Conservation (phyloP, 2,329 filamentous ascomycete species). For the Mollisiaceae sp. region DNA sequence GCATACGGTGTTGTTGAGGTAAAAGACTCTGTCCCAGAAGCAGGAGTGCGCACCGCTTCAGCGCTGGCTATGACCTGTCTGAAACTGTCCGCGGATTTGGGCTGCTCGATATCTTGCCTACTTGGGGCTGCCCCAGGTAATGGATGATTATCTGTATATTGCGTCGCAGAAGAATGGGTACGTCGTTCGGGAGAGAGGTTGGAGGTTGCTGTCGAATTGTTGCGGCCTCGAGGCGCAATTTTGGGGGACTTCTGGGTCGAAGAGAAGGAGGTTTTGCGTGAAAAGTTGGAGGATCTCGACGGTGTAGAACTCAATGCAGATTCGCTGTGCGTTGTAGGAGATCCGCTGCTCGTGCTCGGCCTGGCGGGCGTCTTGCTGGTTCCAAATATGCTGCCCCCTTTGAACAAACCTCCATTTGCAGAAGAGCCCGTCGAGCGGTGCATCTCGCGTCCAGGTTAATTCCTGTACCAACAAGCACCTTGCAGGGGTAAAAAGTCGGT, state of each 20-base stretch:
- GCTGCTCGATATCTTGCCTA: conserved; percentile 19
- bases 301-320: conserved; percentile 26
- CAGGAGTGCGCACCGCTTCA: conserved; percentile 26
- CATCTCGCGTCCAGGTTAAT: conserved; percentile 14
- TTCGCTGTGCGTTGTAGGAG: conserved; percentile 29
- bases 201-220: conserved; percentile 45
- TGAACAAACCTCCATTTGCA: conserved; percentile 25
- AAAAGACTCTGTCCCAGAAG: conserved; percentile 30
- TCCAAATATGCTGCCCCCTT: conserved; percentile 32
- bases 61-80: conserved; percentile 27
- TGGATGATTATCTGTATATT: conserved; percentile 27
- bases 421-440: conserved; percentile 21
- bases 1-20: conserved; percentile 38
- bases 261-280: conserved; percentile 59
- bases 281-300: conserved; percentile 57
- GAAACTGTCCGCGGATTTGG: conserved; percentile 34
- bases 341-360: conserved; percentile 38
- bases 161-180: conserved; percentile 26
- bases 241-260: conserved; percentile 42
- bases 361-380: conserved; percentile 28
- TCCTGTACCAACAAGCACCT: background rate
- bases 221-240: conserved; percentile 46
- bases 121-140: conserved; percentile 15
- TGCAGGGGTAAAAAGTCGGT: conserved; percentile 14
- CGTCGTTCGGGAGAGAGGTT: conserved; percentile 33